Evolutionary conservation across 2,329 filamentous ascomycete genomes (phyloP), one percentile per base, ranked within the genome.

Genomic region (Cylindrodendrum hubeiense): DNA sequence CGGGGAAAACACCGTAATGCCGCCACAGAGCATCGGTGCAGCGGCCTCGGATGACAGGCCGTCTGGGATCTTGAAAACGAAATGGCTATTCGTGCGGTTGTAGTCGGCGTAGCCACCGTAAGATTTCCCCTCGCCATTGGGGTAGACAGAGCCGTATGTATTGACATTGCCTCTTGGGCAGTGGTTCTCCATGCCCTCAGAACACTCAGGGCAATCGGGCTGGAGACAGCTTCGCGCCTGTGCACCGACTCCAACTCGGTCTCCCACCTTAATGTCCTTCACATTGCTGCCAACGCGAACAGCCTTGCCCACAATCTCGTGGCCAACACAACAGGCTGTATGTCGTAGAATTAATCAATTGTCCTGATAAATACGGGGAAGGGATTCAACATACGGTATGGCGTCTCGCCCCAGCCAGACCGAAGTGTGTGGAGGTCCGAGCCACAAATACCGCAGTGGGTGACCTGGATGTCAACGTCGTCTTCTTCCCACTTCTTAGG

Each of bases 21-120:
- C 93, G 10, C 92, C 93, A 77, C 93, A 97, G 65, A 96, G 85
- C 91, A 94, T 93, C 1, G 92, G 92, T 1, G 92, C 93, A 0
- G 90, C 92, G 44, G 88, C 78, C 47, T 82, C 82, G 33, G 84
- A 85, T 0, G 83, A 74, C 24, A 96, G 85, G 43, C 84, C 87
- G 12, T 93, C 91, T 5, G 93, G 93, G 69, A 97, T 95, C 75
- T 90, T 90, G 74, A 88, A 85, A 37, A 87, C 85, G 15, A 76
- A 76, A 34, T 67, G 60, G 0, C 67, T 60, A 0, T 67, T 67
- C 7, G 60, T 66, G 3, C 73, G 70, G 26, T 75, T 66, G 22
- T 72, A 74, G 0, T 59, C 21, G 2, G 87, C 85, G 73, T 89
- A 90, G 13, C 88, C 89, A 51, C 89, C 86, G 78, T 89, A 83